Base-by-base conservation (phyloP, 345 rosid genomes). In the Euphorbia pulcherrima region DNA sequence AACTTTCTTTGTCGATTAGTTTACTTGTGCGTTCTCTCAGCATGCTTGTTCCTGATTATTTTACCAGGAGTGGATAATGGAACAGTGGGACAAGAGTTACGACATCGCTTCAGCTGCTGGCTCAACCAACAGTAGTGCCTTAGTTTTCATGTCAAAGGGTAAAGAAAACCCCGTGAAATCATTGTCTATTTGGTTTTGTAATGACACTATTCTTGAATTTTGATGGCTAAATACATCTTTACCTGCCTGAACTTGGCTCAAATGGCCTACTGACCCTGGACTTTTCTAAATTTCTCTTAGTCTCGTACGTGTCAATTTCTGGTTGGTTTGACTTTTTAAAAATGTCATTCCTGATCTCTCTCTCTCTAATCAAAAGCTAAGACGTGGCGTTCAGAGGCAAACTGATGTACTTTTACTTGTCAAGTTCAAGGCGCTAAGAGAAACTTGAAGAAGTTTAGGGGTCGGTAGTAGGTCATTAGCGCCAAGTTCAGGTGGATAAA, bases 121-220 rank as follows among this genome's bases (percentile, higher is more conserved):
- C 13, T 33, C 75, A 44, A 28, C 64, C 17, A 64, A 53, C 47
- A 65, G 75, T 27, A 64, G 69, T 72, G 60, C 75, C 21, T 46
- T 72, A 56, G 75, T 72, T 30, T 69, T 72, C 47, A 64, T 72
- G 69, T 72, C 75, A 64, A 64, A 72, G 13, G 75, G 75, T 64
- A 30, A 63, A 24, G 35, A 17, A 14, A 63, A 63, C 6, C 4
- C 4, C 2, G 30, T 17, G 16, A 9, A 7, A 64, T 20, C 0
- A 26, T 40, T 54, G 5, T 57, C 8, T 7, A 52, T 6, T 27
- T 56, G 1, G 6, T 26, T 26, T 35, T n/a, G 20, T 35, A n/a
- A n/a, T 59, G 29, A 1, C 23, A 59, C 26, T 14, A 17, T 54
- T 14, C 10, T n/a, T n/a, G n/a, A n/a, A n/a, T n/a, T n/a, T n/a